Base-by-base conservation (phyloP, 495 filamentous ascomycete species). In the Penicillium bovifimosum region DNA sequence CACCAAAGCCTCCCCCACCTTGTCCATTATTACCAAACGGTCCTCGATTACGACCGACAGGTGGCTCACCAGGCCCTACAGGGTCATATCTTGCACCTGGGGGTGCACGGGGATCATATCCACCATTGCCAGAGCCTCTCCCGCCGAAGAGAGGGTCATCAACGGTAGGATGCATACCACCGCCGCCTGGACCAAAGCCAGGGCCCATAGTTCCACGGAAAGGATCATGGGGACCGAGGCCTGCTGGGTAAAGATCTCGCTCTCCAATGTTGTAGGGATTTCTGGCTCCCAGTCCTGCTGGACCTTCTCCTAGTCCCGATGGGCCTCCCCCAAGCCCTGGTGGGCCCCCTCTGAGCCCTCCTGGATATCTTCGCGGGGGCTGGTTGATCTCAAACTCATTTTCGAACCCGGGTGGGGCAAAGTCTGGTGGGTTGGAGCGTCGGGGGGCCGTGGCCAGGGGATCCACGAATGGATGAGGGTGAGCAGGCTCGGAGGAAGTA, bases 91-190 rank as follows among this genome's bases (percentile, higher is more conserved):
- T 64, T 20, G 82, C 71, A 27, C 85, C 85, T 5, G 75, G 76
- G 5, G 80, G 80, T 31, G 71, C 74, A 36, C 73, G 77, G 13
- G 70, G 67, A 53, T 69, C 58, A 54, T 68, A 72, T 3, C 64
- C 75, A 24, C 71, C 71, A 28, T 66, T 69, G 9, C 76, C 76
- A 14, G 18, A 2, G 5, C 72, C 75, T 9, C 64, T 63, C 0
- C 88, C 89, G 32, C 78, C 80, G 66, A 96, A 96, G 59, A 96
- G 66, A 26, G 89, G 90, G 67, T 97, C 93, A 61, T 96, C 90
- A 60, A 95, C 91, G 0, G 90, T 95, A 0, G 93, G 93, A 69
- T 96, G 88, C 93, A 97, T 97, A 2, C 93, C 93, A 36, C 85
- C 80, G 1, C 82, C 81, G 29, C 74, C 70, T 3, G 71, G 69